Conservation (phyloP, 2,329 filamentous ascomycete species). For the Claviceps paspali region DNA sequence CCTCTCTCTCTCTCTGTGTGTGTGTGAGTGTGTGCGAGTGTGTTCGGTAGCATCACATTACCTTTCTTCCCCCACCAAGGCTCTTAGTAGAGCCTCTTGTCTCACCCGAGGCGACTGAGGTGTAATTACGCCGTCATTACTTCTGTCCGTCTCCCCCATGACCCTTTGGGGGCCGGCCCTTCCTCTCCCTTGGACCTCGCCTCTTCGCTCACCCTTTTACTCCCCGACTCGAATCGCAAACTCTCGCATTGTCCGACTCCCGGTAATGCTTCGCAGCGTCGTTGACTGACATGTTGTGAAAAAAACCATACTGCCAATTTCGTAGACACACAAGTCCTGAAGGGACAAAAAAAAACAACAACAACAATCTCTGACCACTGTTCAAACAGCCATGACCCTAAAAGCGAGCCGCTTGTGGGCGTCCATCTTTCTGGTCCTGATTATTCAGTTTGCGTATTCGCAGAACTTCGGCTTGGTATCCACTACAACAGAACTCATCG, state of each 20-base stretch:
- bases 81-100: background rate
- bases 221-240: background rate
- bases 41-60: background rate
- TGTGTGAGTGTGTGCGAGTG: no score
- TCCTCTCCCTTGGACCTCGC: no score
- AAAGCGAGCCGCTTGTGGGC: conserved; percentile 20
- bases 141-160: background rate
- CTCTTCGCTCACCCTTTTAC: background rate
- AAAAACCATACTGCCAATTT: conserved; percentile 8
- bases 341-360: no score
- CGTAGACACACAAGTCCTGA: conserved; percentile 3
- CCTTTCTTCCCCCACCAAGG: background rate
- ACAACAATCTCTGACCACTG: no score
- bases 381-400: conserved; percentile 18
- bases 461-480: conserved; percentile 18
- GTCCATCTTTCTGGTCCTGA: conserved; percentile 23
- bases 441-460: conserved; percentile 22
- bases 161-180: no score
- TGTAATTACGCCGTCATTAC: conserved; percentile 3
- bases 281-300: conserved; percentile 8
- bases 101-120: background rate
- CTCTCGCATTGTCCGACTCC: background rate
- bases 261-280: conserved; percentile 9
- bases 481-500: conserved; percentile 19
- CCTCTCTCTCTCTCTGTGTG: background rate